A percentile compares a stretch with the other conserved stretches of the same genome.
phyloP scores from a whole-genome alignment of 2,329 filamentous ascomycete genomes.

The Aureobasidium leucospermi region DNA sequence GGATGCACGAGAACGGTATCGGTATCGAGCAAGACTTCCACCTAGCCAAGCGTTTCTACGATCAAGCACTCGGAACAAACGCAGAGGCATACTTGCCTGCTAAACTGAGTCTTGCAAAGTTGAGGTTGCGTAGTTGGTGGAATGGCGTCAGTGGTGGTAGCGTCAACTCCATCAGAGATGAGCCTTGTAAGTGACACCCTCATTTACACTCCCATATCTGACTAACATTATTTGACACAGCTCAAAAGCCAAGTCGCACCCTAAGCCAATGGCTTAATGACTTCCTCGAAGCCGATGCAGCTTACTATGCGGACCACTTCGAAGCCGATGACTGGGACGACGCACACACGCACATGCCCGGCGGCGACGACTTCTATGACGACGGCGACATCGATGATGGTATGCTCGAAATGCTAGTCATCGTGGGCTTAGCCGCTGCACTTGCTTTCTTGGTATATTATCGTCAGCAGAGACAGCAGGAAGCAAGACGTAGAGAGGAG shows the following conservation, averaged over 20 bases:
- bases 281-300: slow-evolving; percentile 59
- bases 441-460: slow-evolving; percentile 77
- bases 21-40: slow-evolving; percentile 94
- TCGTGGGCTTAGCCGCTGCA: slow-evolving; percentile 67
- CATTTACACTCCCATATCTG: background rate
- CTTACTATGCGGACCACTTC: slow-evolving; percentile 33
- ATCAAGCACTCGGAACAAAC: slow-evolving; percentile 84
- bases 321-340: slow-evolving; percentile 41
- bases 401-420: slow-evolving; percentile 75
- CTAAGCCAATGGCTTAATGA: slow-evolving; percentile 80
- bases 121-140: slow-evolving; percentile 83
- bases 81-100: slow-evolving; percentile 88
- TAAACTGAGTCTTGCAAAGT: slow-evolving; percentile 76
- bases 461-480: slow-evolving; percentile 57
- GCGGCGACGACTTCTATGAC: slow-evolving; percentile 45
- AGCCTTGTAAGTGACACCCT: slow-evolving; percentile 31
- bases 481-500: slow-evolving; percentile 28
- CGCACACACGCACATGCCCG: slow-evolving; percentile 17
- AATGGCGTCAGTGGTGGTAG: slow-evolving; percentile 86
- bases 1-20: slow-evolving; percentile 98
- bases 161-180: slow-evolving; percentile 85
- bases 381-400: slow-evolving; percentile 64
- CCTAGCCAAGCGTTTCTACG: slow-evolving; percentile 92
- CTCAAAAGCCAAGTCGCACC: slow-evolving; percentile 49
- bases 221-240: background rate